phyloP scores from a whole-genome alignment of 106 monocot genomes.

The Dioscorea dumetorum region DNA sequence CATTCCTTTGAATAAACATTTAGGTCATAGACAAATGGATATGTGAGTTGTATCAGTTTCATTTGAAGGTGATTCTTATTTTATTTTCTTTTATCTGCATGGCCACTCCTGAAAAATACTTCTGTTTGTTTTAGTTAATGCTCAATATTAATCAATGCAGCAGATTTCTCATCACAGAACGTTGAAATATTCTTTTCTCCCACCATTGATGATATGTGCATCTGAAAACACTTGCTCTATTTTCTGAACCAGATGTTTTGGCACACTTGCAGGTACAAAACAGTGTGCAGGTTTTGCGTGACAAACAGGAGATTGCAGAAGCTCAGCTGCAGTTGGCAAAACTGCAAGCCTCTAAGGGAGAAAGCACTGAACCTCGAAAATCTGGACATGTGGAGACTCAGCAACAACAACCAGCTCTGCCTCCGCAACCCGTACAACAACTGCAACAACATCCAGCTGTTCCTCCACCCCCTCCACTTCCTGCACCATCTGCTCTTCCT shows the following conservation, averaged over 20 bases:
- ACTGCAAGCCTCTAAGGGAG: conserved; percentile 33
- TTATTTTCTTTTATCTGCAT: too few relatives aligned
- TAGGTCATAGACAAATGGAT: too few relatives aligned
- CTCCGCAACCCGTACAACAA: conserved; percentile 16
- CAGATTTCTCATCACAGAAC: too few relatives aligned
- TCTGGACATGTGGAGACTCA: conserved; percentile 3
- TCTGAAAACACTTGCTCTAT: too few relatives aligned
- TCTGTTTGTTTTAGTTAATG: too few relatives aligned
- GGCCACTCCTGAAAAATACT: too few relatives aligned
- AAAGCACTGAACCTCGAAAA: neutral
- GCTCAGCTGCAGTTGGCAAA: conserved; percentile 58
- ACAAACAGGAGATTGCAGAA: conserved; percentile 72
- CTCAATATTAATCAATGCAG: too few relatives aligned
- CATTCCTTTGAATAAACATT: too few relatives aligned
- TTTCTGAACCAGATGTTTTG: neutral
- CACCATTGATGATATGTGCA: too few relatives aligned
- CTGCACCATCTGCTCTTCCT: conserved; percentile 21
- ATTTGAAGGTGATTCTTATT: too few relatives aligned
- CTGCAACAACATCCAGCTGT: conserved; percentile 11
- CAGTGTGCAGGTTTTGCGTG: conserved; percentile 62
- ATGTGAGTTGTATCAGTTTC: too few relatives aligned
- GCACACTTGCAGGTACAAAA: conserved; percentile 52
- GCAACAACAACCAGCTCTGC: conserved; percentile 19
- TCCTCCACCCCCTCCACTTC: conserved; percentile 13
- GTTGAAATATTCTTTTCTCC: too few relatives aligned